Conservation (phyloP, 768 basidiomycete species). For the Pleurotus cornucopiae region DNA sequence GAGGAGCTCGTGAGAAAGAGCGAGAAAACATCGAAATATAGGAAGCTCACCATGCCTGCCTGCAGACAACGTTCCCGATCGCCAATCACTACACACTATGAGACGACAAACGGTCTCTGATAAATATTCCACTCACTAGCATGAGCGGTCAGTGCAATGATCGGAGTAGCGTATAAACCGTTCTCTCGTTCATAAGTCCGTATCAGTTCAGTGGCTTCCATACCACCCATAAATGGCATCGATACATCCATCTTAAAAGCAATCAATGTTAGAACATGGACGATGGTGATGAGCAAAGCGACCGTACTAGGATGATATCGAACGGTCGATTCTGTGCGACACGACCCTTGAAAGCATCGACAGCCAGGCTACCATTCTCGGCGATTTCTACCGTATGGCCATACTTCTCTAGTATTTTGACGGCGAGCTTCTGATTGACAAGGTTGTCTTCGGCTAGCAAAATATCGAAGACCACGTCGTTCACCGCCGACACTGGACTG, state of each 20-base stretch:
- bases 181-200: slow-evolving; percentile 76
- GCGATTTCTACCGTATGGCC: slow-evolving; percentile 95
- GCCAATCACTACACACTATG: slow-evolving; percentile 11
- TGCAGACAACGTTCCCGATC: slow-evolving; percentile 46
- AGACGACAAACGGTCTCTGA: neutral
- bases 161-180: slow-evolving; percentile 71
- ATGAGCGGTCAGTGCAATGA: slow-evolving; percentile 95
- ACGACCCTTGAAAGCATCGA: slow-evolving; percentile 85
- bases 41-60: slow-evolving; percentile 37
- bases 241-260: slow-evolving; percentile 88
- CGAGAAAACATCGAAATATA: neutral
- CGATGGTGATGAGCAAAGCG: neutral
- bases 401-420: slow-evolving; percentile 94
- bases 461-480: slow-evolving; percentile 85
- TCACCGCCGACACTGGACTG: slow-evolving; percentile 78
- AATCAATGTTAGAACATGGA: neutral
- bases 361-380: slow-evolving; percentile 90
- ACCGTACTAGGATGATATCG: slow-evolving; percentile 83
- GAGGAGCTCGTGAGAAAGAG: neutral
- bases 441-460: slow-evolving; percentile 95
- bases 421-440: slow-evolving; percentile 92
- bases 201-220: slow-evolving; percentile 94
- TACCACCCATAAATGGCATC: slow-evolving; percentile 97
- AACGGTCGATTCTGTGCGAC: slow-evolving; percentile 71
- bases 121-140: slow-evolving; percentile 61